phyloP scores from a whole-genome alignment of 306 rosid species.

The Corylus avellana region DNA sequence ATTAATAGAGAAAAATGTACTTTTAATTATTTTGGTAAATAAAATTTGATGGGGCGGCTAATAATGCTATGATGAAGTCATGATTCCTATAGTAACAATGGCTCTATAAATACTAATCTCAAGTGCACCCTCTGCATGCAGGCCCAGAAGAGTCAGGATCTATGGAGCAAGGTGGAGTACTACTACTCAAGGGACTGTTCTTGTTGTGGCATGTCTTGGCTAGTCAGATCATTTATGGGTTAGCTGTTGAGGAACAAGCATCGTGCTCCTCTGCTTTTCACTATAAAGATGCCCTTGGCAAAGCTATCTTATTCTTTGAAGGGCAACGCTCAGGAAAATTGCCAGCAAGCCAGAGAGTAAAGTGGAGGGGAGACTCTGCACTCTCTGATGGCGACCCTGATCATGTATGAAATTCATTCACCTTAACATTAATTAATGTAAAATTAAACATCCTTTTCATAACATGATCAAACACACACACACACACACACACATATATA shows the following conservation, averaged over 20 bases:
- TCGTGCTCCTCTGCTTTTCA: conserved; percentile 30
- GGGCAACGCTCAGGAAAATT: conserved; percentile 87
- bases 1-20: too few species aligned
- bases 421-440: too few species aligned
- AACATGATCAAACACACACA: too few species aligned
- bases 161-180: conserved; percentile 27
- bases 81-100: background rate
- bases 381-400: conserved; percentile 68
- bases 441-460: background rate
- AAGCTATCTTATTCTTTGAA: conserved; percentile 76
- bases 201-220: conserved; percentile 37
- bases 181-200: conserved; percentile 21
- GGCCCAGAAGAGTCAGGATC: background rate
- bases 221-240: conserved; percentile 23
- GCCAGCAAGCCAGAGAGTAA: conserved; percentile 54
- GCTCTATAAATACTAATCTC: conserved; percentile 28
- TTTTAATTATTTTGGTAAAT: too few species aligned
- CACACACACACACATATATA: too few species aligned
- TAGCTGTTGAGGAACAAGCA: conserved; percentile 28
- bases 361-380: conserved; percentile 78
- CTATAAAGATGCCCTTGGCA: conserved; percentile 63
- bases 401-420: conserved; percentile 34
- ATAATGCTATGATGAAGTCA: too few species aligned
- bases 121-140: conserved; percentile 19
- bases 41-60: too few species aligned